Conservation (phyloP, 177 flowering plant species). For the Vitis hybrid region DNA sequence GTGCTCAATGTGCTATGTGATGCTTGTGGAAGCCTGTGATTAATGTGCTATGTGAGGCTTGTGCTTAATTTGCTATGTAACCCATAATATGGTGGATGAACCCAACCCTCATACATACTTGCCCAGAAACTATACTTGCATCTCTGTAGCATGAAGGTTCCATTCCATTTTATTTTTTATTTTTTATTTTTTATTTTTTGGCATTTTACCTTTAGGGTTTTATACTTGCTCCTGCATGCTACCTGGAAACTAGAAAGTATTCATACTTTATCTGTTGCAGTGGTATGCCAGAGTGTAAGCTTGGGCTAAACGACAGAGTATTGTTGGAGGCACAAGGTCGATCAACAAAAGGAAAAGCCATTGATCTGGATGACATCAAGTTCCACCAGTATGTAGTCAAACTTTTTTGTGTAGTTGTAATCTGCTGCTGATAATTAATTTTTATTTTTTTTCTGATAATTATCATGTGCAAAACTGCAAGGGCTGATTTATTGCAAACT, state of each 20-base stretch:
- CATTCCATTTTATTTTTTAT: not conserved
- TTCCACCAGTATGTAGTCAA: constrained; percentile 85
- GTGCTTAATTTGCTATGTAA: not conserved
- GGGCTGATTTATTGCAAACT: too few species aligned
- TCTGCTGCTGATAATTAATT: not conserved
- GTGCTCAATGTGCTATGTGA: not conserved
- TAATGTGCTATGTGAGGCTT: too few species aligned
- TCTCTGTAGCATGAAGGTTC: not conserved
- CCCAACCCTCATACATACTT: not conserved
- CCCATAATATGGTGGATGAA: not conserved
- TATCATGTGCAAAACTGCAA: not conserved
- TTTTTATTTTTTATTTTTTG: not conserved
- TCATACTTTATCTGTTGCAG: constrained; percentile 44
- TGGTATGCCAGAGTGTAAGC: constrained; percentile 99
- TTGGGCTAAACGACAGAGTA: constrained; percentile 93
- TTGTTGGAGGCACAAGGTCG: constrained; percentile 96
- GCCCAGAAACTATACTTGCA: not conserved
- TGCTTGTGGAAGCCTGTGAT: too few species aligned
- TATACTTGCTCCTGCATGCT: too few species aligned
- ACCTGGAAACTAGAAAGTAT: not conserved
- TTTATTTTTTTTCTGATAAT: not conserved
- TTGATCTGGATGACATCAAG: constrained; percentile 97
- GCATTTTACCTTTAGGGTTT: too few species aligned
- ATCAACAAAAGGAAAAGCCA: constrained; percentile 93
- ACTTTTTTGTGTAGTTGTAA: constrained; percentile 4